These are phyloP conservation scores for Leonotis leonurus DNA, from an alignment of 257 asterid genomes.

Conservation along the genomic window DNA sequence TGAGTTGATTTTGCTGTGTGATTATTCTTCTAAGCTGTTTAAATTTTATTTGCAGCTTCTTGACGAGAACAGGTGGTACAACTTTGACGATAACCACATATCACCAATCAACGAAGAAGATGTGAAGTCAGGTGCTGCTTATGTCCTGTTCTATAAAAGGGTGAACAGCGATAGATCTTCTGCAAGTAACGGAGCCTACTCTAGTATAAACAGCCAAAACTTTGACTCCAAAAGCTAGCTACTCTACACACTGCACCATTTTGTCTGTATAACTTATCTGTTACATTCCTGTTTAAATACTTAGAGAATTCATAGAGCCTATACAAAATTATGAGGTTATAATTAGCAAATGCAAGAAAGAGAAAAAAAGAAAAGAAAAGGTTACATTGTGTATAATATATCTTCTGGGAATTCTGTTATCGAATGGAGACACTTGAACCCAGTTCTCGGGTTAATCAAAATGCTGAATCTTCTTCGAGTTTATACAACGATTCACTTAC, in stretches of 20 bases:
- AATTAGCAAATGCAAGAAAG: constrained; percentile 17
- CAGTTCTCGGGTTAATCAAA: no score
- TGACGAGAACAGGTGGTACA: constrained; percentile 95
- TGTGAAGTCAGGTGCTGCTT: constrained; percentile 88
- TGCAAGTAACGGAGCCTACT: constrained; percentile 45
- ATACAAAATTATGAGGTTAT: constrained; percentile 27
- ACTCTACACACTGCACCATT: constrained; percentile 1
- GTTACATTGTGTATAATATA: no score
- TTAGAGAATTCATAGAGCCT: constrained; percentile 20
- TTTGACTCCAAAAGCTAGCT: constrained; percentile 21
- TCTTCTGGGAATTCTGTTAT: no score
- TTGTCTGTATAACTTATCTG: constrained; percentile 35
- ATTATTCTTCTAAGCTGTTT: not conserved
- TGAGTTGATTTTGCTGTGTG: not conserved
- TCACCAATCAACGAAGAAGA: constrained; percentile 83
- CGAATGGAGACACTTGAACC: no score
- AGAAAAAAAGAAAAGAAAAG: no score
- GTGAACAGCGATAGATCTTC: constrained; percentile 54
- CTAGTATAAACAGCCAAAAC: constrained; percentile 28
- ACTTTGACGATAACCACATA: constrained; percentile 88
- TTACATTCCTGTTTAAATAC: constrained; percentile 11
- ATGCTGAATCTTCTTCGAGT: no score
- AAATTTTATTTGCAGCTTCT: constrained; percentile 51
- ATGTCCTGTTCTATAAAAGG: constrained; percentile 88
- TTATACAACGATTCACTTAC: no score